Evolutionary conservation across 2,329 filamentous ascomycete species (phyloP).

Genomic region (Fusarium mundagurra): DNA sequence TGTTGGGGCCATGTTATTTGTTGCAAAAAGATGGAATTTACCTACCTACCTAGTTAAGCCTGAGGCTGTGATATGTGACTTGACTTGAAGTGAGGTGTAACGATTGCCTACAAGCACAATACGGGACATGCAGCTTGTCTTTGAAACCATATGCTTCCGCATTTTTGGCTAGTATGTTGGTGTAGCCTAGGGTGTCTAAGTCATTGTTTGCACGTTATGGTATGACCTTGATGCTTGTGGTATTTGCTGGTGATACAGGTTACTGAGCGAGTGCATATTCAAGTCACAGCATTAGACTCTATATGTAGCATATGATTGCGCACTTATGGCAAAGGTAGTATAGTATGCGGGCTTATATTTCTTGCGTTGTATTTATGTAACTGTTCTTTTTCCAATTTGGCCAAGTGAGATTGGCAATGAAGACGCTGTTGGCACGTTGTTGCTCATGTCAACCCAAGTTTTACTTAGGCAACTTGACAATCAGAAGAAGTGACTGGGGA

Average conservation of each 20-base stretch:
- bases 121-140: background rate
- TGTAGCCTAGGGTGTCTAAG: background rate
- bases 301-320: background rate
- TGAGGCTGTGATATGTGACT: background rate
- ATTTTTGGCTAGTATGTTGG: no score
- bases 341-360: background rate
- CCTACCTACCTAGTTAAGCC: constrained; percentile 1
- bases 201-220: background rate
- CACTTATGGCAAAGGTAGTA: no score
- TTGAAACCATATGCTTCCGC: background rate
- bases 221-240: background rate
- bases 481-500: accelerated
- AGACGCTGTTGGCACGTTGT: background rate
- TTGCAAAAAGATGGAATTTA: constrained; percentile 30
- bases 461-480: background rate
- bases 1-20: constrained; percentile 26
- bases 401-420: background rate
- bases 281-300: background rate
- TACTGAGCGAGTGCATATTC: background rate
- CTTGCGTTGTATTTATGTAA: background rate
- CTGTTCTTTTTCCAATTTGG: no score
- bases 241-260: background rate
- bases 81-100: background rate
- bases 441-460: background rate
- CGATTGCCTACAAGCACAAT: background rate